Conservation (phyloP, 257 asterid genomes). For the Plectranthus barbatus region DNA sequence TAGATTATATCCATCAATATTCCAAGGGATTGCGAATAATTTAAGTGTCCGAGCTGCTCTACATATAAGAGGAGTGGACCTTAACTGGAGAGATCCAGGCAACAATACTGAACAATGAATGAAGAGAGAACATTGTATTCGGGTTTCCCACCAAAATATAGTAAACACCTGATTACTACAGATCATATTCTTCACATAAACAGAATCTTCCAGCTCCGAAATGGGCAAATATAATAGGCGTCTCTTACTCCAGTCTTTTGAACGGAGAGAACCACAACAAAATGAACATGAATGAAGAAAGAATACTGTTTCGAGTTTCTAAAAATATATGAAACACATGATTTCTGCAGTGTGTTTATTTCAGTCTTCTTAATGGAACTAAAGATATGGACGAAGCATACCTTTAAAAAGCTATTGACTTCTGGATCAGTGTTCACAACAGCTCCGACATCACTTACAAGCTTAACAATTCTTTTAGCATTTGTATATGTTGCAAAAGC, state of each 20-base stretch:
- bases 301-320: too few species aligned
- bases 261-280: too few species aligned
- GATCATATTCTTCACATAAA: not conserved
- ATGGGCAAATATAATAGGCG: not conserved
- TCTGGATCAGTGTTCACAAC: conserved; percentile 91
- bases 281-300: too few species aligned
- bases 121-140: too few species aligned
- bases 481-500: conserved; percentile 97
- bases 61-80: too few species aligned
- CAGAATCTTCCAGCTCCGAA: too few species aligned
- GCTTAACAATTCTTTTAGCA: conserved; percentile 94
- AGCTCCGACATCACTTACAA: conserved; percentile 90
- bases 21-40: too few species aligned
- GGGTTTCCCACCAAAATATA: not conserved
- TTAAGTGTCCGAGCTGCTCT: too few species aligned
- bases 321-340: too few species aligned
- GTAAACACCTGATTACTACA: not conserved
- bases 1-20: not conserved
- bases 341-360: too few species aligned
- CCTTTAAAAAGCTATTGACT: conserved; percentile 83
- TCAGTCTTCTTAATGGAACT: not conserved
- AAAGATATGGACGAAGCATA: conserved; percentile 13
- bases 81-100: too few species aligned
- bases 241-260: not conserved
- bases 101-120: too few species aligned